Conservation (phyloP, 2,329 filamentous ascomycete genomes). For the Aspergillus tubingensis region DNA sequence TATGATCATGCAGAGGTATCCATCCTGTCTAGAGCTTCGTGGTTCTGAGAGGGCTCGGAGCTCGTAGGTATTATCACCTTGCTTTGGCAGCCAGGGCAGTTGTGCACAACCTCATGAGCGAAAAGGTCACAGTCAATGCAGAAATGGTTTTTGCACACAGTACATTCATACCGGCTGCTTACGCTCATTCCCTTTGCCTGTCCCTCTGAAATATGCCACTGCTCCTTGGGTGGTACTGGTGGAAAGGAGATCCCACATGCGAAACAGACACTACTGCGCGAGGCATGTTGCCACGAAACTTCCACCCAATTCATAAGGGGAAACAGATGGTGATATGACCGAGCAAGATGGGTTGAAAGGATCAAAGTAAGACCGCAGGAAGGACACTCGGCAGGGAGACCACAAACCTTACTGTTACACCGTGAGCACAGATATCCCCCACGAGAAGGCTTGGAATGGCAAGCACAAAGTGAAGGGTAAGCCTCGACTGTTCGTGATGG, state of each 20-base stretch:
- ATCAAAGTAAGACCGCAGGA: constrained; percentile 90
- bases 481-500: constrained; percentile 79
- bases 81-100: constrained; percentile 85
- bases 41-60: constrained; percentile 8
- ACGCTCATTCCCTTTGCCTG: constrained; percentile 71
- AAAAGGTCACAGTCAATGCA: constrained; percentile 98
- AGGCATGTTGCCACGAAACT: constrained; percentile 77
- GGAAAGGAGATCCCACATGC: constrained; percentile 77
- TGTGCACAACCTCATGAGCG: constrained; percentile 90
- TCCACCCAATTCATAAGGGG: constrained; percentile 88
- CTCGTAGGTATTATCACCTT: constrained; percentile 20
- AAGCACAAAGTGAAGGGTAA: constrained; percentile 78
- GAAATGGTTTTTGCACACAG: constrained; percentile 85
- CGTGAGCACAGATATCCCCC: constrained; percentile 91
- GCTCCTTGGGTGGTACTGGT: constrained; percentile 40
- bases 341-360: constrained; percentile 85
- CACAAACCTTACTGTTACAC: constrained; percentile 86
- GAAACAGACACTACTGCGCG: constrained; percentile 67
- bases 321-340: constrained; percentile 93
- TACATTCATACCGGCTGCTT: constrained; percentile 84
- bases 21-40: constrained; percentile 37
- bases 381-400: constrained; percentile 85
- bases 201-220: constrained; percentile 37
- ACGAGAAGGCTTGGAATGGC: constrained; percentile 77
- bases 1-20: constrained; percentile 29